Percentiles rank a stretch among this genome's conserved stretches.
These are phyloP conservation scores for Neoboletus subvelutipes DNA, from an alignment of 768 basidiomycete genomes.

Conservation along the genomic window DNA sequence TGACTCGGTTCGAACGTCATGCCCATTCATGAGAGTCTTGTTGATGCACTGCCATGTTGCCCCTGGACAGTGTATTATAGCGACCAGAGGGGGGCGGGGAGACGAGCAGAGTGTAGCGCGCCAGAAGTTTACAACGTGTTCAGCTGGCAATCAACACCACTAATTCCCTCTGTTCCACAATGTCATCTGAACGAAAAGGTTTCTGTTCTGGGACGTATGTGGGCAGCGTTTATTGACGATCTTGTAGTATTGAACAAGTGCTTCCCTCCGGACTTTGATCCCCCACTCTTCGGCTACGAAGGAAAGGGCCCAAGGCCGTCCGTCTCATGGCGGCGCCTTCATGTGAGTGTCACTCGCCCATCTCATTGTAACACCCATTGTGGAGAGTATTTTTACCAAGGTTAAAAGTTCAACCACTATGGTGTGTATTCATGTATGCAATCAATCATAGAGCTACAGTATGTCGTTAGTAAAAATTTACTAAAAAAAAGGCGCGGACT, in stretches of 20 bases:
- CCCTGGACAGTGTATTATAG: constrained; percentile 5
- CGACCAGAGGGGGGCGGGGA: constrained; percentile 11
- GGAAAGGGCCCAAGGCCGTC: constrained; percentile 88
- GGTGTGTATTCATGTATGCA: too few species aligned
- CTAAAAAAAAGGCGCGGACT: not conserved
- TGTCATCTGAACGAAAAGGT: constrained; percentile 84
- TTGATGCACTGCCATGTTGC: constrained; percentile 72
- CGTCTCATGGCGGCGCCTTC: constrained; percentile 90
- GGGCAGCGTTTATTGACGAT: constrained; percentile 3
- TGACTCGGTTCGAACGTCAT: constrained; percentile 81
- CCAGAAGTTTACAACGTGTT: constrained; percentile 35
- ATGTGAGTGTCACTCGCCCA: too few species aligned
- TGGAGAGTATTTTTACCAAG: too few species aligned
- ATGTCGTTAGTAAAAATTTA: not conserved
- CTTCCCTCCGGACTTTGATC: constrained; percentile 98
- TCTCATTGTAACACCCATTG: too few species aligned
- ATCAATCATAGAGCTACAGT: constrained; percentile 1
- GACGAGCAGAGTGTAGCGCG: constrained; percentile 23
- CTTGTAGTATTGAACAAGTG: constrained; percentile 85
- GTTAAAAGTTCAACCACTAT: not conserved
- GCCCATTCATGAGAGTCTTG: constrained; percentile 58
- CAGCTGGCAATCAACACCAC: constrained; percentile 27
- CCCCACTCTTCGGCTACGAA: constrained; percentile 87
- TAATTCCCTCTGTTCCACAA: constrained; percentile 28
- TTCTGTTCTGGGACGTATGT: constrained; percentile 5